These are phyloP conservation scores for Cicer arietinum DNA, from an alignment of 306 rosid genomes.

Conservation along the genomic window DNA sequence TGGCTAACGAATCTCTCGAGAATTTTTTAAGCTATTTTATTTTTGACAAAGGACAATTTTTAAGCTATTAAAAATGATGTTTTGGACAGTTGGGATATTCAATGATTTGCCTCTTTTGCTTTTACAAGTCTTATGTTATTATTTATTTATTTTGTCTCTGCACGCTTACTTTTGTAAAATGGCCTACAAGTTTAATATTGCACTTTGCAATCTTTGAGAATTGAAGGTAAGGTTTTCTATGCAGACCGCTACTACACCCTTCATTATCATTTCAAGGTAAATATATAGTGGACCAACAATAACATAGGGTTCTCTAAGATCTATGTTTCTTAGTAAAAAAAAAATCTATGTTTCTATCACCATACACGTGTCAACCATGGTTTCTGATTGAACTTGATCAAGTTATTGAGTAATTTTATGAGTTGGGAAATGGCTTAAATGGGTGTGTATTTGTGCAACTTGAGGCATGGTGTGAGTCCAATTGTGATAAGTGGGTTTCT, in stretches of 20 bases:
- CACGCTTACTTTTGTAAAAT: slow-evolving; percentile 57
- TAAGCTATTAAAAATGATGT: slow-evolving; percentile 35
- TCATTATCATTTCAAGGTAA: slow-evolving; percentile 41
- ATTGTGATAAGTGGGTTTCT: background rate
- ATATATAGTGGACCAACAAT: slow-evolving; percentile 19
- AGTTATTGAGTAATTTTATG: background rate
- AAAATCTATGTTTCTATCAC: background rate
- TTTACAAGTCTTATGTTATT: slow-evolving; percentile 35
- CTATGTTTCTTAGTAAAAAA: too few relatives aligned
- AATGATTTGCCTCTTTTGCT: slow-evolving; percentile 48
- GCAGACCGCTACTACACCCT: slow-evolving; percentile 22
- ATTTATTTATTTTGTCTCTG: slow-evolving; percentile 51
- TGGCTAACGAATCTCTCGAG: too few relatives aligned
- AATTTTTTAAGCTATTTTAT: too few relatives aligned
- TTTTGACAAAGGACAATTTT: background rate
- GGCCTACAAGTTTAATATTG: slow-evolving; percentile 50
- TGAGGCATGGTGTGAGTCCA: background rate
- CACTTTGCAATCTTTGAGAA: slow-evolving; percentile 45
- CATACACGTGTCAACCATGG: slow-evolving; percentile 29
- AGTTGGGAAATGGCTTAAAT: too few relatives aligned
- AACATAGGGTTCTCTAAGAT: background rate
- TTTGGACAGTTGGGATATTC: slow-evolving; percentile 45
- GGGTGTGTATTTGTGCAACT: background rate
- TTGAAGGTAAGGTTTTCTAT: slow-evolving; percentile 28
- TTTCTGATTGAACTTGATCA: background rate